Conservation (phyloP, 306 rosid species). For the Cotoneaster glaucophyllus region DNA sequence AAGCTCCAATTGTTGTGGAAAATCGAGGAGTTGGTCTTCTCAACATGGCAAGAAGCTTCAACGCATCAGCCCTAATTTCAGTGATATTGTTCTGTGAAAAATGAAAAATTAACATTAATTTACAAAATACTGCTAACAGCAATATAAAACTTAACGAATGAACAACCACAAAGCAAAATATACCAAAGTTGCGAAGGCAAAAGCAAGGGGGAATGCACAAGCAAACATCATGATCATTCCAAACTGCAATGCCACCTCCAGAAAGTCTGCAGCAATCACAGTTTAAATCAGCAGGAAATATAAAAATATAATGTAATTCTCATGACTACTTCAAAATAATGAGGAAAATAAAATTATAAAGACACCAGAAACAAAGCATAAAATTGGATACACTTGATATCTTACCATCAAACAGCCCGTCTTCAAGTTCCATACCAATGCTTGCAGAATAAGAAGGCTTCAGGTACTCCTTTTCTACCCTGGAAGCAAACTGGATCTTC, state of each 20-base stretch:
- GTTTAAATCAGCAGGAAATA: constrained; percentile 9
- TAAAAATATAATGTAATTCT: neutral
- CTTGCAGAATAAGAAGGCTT: constrained; percentile 91
- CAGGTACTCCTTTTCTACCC: constrained; percentile 95
- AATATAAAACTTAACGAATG: constrained; percentile 1
- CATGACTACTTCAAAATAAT: neutral
- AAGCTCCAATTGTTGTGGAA: constrained; percentile 83
- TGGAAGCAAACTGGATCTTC: constrained; percentile 59
- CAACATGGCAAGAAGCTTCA: constrained; percentile 80
- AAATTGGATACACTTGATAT: constrained; percentile 11
- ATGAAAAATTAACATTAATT: constrained; percentile 11
- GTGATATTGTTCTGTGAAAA: constrained; percentile 72
- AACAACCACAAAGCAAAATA: constrained; percentile 4
- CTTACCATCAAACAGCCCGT: constrained; percentile 93
- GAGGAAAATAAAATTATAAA: neutral
- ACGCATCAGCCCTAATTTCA: constrained; percentile 93
- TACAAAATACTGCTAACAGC: neutral
- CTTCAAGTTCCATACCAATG: constrained; percentile 90
- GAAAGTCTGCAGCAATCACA: constrained; percentile 58
- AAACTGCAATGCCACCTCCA: constrained; percentile 94
- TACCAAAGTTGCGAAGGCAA: constrained; percentile 86
- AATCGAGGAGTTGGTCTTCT: constrained; percentile 86
- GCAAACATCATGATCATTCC: constrained; percentile 99
- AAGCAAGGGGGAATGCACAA: constrained; percentile 89
- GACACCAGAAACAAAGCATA: neutral